phyloP scores from a whole-genome alignment of 192 early-diverging fungal species.

The Haplosporangium gracile region DNA sequence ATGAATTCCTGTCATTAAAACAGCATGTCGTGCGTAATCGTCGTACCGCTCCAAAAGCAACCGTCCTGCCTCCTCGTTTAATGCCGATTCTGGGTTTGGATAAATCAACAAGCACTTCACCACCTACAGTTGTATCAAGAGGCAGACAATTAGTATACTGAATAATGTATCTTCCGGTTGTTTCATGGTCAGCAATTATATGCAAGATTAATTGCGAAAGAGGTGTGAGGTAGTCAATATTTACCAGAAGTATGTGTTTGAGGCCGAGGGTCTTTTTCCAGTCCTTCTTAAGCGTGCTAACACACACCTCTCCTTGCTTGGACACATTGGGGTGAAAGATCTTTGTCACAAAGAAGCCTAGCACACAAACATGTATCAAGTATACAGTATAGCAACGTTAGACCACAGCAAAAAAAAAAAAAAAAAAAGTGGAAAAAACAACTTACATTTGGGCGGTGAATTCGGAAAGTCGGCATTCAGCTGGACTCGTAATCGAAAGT shows the following conservation, averaged over 20 bases:
- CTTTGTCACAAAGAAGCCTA: constrained; percentile 89
- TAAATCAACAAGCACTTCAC: constrained; percentile 95
- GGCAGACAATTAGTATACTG: background rate
- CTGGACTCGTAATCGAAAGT: constrained; percentile 78
- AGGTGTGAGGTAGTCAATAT: background rate
- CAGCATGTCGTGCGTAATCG: constrained; percentile 84
- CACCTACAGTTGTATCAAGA: constrained; percentile 65
- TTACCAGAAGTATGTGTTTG: constrained; percentile 86
- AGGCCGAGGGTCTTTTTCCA: constrained; percentile 93
- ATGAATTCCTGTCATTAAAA: constrained; percentile 86
- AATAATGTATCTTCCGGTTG: background rate
- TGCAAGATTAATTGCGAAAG: background rate
- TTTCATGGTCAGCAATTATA: no score
- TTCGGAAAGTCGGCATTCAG: constrained; percentile 83
- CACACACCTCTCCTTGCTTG: constrained; percentile 91
- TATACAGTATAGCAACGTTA: background rate
- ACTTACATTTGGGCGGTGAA: constrained; percentile 85
- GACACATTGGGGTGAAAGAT: constrained; percentile 99
- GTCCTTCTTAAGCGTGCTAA: constrained; percentile 96
- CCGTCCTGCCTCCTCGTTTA: constrained; percentile 96
- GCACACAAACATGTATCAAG: background rate
- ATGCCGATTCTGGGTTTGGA: constrained; percentile 95
- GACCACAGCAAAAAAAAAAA: background rate
- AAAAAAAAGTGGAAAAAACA: background rate
- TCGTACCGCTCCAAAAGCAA: constrained; percentile 91